Evolutionary conservation across 371 early-diverging fungal species (phyloP).

Genomic region (Ecytonucleospora hepatopenaei): DNA sequence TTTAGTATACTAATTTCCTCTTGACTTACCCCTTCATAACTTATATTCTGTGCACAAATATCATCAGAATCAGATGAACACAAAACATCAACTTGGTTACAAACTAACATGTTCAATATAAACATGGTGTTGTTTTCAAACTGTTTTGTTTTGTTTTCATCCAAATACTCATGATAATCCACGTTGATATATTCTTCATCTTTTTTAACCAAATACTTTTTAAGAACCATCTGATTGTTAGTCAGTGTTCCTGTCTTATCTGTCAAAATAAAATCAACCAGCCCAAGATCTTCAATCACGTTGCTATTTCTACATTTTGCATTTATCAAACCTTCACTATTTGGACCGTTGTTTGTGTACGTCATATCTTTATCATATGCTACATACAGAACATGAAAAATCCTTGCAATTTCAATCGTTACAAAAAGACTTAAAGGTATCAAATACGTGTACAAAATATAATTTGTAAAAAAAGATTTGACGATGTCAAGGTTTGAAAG

Average conservation of each 20-base stretch:
- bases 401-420: conserved; percentile 65
- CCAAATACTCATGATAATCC: background rate
- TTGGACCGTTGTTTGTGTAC: conserved; percentile 59
- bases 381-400: conserved; percentile 67
- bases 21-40: conserved; percentile 53
- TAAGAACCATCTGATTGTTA: conserved; percentile 84
- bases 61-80: no score
- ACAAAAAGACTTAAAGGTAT: conserved; percentile 89
- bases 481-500: conserved; percentile 33
- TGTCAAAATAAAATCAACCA: conserved; percentile 79
- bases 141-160: conserved; percentile 39
- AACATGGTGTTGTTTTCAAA: conserved; percentile 15
- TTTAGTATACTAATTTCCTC: conserved; percentile 55
- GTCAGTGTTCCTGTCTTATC: conserved; percentile 96
- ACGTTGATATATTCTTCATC: background rate
- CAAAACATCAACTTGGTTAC: conserved; percentile 51
- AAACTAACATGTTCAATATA: conserved; percentile 44
- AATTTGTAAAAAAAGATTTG: conserved; percentile 49
- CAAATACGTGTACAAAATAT: conserved; percentile 58
- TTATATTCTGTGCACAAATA: no score
- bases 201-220: conserved; percentile 50
- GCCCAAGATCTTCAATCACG: conserved; percentile 81
- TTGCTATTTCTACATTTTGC: conserved; percentile 72
- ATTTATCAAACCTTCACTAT: conserved; percentile 62
- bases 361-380: conserved; percentile 40